phyloP scores from a whole-genome alignment of 495 filamentous ascomycete genomes.

The Aspergillus saccharolyticus region DNA sequence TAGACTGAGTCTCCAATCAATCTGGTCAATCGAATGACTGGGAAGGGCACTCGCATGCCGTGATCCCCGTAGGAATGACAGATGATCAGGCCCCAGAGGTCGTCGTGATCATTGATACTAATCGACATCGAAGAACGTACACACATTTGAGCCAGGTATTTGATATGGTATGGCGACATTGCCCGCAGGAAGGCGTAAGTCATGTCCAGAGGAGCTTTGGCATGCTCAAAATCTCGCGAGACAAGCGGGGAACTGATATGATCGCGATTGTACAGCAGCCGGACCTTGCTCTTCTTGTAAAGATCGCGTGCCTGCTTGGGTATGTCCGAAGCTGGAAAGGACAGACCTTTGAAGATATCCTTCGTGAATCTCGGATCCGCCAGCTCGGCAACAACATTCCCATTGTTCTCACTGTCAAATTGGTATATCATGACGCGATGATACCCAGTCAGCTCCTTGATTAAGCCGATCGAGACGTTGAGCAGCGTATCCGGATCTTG shows the following conservation, averaged over 20 bases:
- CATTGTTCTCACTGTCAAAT: constrained; percentile 80
- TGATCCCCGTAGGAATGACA: constrained; percentile 80
- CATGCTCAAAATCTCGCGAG: constrained; percentile 69
- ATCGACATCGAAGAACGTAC: constrained; percentile 93
- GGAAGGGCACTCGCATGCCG: constrained; percentile 88
- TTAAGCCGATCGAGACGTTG: constrained; percentile 34
- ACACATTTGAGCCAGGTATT: constrained; percentile 86
- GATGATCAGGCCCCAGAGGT: constrained; percentile 86
- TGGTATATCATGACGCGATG: constrained; percentile 94
- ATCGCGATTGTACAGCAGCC: constrained; percentile 37
- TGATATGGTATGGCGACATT: constrained; percentile 81
- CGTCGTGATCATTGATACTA: constrained; percentile 77
- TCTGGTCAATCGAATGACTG: constrained; percentile 90
- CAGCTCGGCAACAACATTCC: constrained; percentile 80
- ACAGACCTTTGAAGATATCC: constrained; percentile 82
- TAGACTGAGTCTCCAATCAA: constrained; percentile 86
- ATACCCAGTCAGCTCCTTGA: constrained; percentile 82
- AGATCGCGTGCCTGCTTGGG: constrained; percentile 77
- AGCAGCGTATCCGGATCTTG: constrained; percentile 52
- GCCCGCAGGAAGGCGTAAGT: constrained; percentile 82
- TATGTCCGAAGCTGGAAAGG: constrained; percentile 91
- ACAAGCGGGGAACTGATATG: constrained; percentile 64
- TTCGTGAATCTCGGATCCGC: constrained; percentile 76
- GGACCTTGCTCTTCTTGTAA: constrained; percentile 58
- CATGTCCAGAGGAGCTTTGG: constrained; percentile 76